Percentiles rank a stretch among this genome's conserved stretches.
phyloP scores from a whole-genome alignment of 164 flowering plant genomes.

The Aristolochia californica region DNA sequence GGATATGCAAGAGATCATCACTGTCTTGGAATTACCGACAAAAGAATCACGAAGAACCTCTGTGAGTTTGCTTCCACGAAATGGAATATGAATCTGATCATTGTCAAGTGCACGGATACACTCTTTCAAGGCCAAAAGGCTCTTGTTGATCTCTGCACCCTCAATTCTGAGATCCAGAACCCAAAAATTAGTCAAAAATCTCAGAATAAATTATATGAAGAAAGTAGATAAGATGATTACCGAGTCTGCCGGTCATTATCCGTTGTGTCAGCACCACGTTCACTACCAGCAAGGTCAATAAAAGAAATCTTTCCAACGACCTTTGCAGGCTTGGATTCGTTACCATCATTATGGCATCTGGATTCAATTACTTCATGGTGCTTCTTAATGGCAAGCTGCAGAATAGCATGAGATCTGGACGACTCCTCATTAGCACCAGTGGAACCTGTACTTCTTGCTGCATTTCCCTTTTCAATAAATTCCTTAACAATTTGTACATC shows the following conservation, averaged over 20 bases:
- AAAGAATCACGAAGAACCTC: constrained; percentile 99
- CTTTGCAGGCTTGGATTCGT: constrained; percentile 56
- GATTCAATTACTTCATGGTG: constrained; percentile 65
- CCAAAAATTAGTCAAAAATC: not conserved
- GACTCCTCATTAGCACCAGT: constrained; percentile 99
- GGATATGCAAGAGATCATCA: constrained; percentile 98
- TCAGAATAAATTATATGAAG: not conserved
- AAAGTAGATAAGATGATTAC: constrained; percentile 16
- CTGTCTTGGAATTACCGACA: constrained; percentile 96
- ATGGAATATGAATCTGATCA: constrained; percentile 97
- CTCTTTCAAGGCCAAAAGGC: constrained; percentile 96
- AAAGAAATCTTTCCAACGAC: constrained; percentile 94
- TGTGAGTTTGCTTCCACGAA: constrained; percentile 99
- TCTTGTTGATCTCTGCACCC: constrained; percentile 99
- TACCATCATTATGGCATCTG: constrained; percentile 62
- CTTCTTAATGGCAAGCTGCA: constrained; percentile 86
- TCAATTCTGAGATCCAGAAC: constrained; percentile 52
- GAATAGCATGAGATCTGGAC: constrained; percentile 95
- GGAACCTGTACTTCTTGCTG: constrained; percentile 95
- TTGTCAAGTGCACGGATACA: constrained; percentile 99
- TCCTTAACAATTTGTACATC: constrained; percentile 96
- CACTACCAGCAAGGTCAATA: constrained; percentile 99
- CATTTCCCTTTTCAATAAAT: constrained; percentile 90
- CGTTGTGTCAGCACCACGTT: constrained; percentile 98
- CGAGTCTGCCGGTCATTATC: constrained; percentile 96